Evolutionary conservation across 1,139 yeast species (phyloP), one percentile per base, ranked within the genome.

Genomic region (Debaryomycetaceae sp.): DNA sequence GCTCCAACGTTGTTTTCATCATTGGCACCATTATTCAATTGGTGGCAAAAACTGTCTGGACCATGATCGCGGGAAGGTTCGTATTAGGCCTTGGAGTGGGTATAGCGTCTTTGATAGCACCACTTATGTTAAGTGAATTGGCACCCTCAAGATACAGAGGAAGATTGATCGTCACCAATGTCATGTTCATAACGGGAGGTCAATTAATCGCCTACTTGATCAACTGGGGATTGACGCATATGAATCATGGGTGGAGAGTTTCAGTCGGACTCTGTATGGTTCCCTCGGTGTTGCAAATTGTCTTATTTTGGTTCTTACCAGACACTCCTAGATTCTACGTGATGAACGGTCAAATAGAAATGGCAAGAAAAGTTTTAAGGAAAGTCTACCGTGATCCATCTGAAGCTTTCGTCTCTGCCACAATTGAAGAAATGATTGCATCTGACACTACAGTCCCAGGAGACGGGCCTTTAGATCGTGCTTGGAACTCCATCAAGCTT

Each of bases 61-160:
- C 87, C 38, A 91, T 93, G 97, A 84, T 88, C 53, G 83, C 70
- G 7, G 99, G 98, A 36, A 78, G 98, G 62, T 85, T 91, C 55
- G 72, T 91, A 42, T 87, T 91, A 83, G 99, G 99, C 22, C 86
- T 87, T 68, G 99, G 96, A 54, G 97, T 91, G 24, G 99, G 99
- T 51, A 79, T 88, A 47, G 98, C 97, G 0, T 88, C 97, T 4
- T 73, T 91, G 44, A 84, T 89, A 45, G 88, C 97, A 14, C 98
- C 98, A 2, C 72, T 91, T 48, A 90, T 88, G 76, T 87, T 91
- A 54, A 78, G 91, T 45, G 99, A 91, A 65, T 78, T 91, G 59
- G 95, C 97, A 1, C 98, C 99, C 20, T 81, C 96, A 14, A 80
- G 83, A 62, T 89, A 87, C 63, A 78, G 99, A 62, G 99, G 99